phyloP scores from a whole-genome alignment of 352 stramenopile species.

The Globisporangium nagaii region DNA sequence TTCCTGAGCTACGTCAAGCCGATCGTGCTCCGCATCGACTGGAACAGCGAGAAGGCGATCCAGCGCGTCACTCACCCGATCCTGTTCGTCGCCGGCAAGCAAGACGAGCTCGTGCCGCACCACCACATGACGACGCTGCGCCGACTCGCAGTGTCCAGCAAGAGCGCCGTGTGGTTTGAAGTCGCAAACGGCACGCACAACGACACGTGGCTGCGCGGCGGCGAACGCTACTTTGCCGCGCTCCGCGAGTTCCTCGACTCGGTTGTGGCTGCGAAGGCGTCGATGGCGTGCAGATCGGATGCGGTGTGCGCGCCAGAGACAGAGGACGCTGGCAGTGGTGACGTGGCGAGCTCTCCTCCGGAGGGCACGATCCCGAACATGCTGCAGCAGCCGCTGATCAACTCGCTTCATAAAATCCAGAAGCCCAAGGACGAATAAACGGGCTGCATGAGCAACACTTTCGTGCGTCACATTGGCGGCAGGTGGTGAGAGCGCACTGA shows the following conservation, averaged over 20 bases:
- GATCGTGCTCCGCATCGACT: constrained; percentile 89
- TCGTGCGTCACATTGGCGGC: too few relatives aligned
- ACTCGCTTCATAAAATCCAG: constrained; percentile 18
- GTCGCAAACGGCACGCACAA: constrained; percentile 93
- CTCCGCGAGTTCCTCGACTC: constrained; percentile 61
- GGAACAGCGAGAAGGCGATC: constrained; percentile 75
- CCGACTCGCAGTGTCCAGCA: constrained; percentile 49
- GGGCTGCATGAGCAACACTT: too few relatives aligned
- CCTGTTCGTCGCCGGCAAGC: constrained; percentile 87
- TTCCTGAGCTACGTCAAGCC: constrained; percentile 86
- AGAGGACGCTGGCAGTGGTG: constrained; percentile 5
- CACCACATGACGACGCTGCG: constrained; percentile 84
- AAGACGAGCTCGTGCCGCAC: constrained; percentile 91
- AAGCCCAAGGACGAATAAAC: constrained; percentile 28
- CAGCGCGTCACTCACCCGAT: constrained; percentile 71
- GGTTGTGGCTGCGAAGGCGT: constrained; percentile 12
- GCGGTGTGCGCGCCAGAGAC: constrained; percentile 12
- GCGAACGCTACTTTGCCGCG: constrained; percentile 80
- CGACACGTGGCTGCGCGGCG: constrained; percentile 91
- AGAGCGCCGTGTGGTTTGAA: constrained; percentile 52
- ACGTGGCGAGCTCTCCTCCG: constrained; percentile 1
- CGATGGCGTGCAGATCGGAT: background rate
- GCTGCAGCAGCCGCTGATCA: constrained; percentile 56
- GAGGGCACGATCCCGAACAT: constrained; percentile 72
- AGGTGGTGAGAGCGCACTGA: too few relatives aligned